phyloP scores from a whole-genome alignment of 768 basidiomycete genomes.

The Hypholoma fasciculare region DNA sequence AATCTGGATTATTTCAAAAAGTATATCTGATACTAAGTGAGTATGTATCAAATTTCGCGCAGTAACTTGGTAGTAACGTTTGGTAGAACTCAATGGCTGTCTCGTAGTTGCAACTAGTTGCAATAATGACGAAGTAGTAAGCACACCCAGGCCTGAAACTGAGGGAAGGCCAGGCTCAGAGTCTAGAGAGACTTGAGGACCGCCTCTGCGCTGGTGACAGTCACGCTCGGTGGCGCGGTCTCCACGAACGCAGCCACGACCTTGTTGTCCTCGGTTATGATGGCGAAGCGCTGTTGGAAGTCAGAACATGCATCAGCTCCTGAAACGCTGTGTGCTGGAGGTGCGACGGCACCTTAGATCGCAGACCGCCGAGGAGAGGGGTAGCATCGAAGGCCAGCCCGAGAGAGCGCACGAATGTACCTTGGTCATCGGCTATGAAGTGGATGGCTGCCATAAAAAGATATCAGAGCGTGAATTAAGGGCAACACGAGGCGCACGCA shows the following conservation, averaged over 20 bases:
- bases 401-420: constrained; percentile 48
- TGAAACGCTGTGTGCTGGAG: constrained; percentile 1
- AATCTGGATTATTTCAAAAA: too few relatives aligned
- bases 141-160: too few relatives aligned
- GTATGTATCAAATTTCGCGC: too few relatives aligned
- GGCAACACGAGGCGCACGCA: constrained; percentile 24
- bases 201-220: constrained; percentile 50
- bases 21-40: too few relatives aligned
- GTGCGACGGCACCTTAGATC: constrained; percentile 51
- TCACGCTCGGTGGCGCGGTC: constrained; percentile 42
- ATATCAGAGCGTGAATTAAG: background rate
- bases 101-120: too few relatives aligned
- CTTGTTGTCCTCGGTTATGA: constrained; percentile 58
- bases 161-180: too few relatives aligned
- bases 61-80: too few relatives aligned
- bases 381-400: constrained; percentile 67
- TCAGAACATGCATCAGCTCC: background rate
- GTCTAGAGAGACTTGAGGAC: constrained; percentile 11
- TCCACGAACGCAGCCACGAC: constrained; percentile 57
- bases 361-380: constrained; percentile 60
- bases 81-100: too few relatives aligned
- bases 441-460: constrained; percentile 38
- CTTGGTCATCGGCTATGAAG: constrained; percentile 73
- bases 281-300: constrained; percentile 47
- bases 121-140: too few relatives aligned